Evolutionary conservation across 352 stramenopile genomes (phyloP), one percentile per base, ranked within the genome.

Genomic region (Thraustotheca clavata): DNA sequence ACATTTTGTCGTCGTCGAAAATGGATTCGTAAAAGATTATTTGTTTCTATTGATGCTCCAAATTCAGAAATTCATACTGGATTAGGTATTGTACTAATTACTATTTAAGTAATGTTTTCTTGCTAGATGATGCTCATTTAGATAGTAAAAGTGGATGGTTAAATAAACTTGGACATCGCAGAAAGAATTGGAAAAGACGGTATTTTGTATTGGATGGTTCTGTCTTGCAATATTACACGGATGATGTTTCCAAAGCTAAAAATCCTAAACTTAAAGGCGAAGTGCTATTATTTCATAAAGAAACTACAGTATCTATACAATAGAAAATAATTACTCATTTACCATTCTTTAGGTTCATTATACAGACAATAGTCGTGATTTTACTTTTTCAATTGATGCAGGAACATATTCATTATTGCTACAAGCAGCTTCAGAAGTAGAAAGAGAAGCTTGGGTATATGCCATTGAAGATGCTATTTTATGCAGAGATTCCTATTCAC

Each of bases 391-490:
- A 62, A 73, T 87, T 6, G 78, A 78, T 0, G 59, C 67, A 1
- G 57, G 57, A 11, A 75, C 84, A 14, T 90, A 88, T 48, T 80
- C 73, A 16, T 66, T 90, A 18, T 27, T 88, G 40, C 61, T 90
- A 5, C 76, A 90, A 66, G 79, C 81, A 2, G 69, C 73, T 4
- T 73, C 74, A 39, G 52, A 88, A 11, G 72, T 72, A 12, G 81
- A 88, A 20, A 77, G 81, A 3, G 81, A 90, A 62, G 84, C 86
- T 41, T 90, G 81, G 81, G 84, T 90, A 59, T 90, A 87, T 66
- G 86, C 77, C 50, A 83, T 90, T 22, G 81, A 90, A 71, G 81
- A 90, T 31, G 79, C 79, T 0, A 43, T 90, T 18, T 62, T 90
- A 1, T 90, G 81, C 61, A 77, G 81, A 9, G 77, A 90, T 14